Evolutionary conservation across 1,284 basidiomycete genomes (phyloP), one percentile per base, ranked within the genome.

Genomic region (Vanrija sp.): DNA sequence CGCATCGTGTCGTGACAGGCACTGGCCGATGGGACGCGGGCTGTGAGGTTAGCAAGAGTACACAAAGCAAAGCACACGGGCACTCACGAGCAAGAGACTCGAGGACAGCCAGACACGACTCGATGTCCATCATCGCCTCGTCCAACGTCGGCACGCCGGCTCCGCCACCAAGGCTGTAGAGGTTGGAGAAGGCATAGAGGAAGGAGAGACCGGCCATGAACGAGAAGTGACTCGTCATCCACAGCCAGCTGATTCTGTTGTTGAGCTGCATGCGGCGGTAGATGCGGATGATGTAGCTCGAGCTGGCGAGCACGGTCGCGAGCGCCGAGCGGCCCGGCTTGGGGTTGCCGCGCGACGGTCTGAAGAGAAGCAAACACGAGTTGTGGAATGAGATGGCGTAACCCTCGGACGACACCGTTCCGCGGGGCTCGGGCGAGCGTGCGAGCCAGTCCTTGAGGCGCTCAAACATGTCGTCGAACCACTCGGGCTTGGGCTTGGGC

Each of bases 311-410:
- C 10, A 76, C 74, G 0, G 73, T 73, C 31, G 72, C 67, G 3
- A 77, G 63, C 3, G 75, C 72, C 10, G 67, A 64, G 41, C 71
- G 62, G 8, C 68, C 69, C 0, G 76, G 76, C 46, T 75, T 63
- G 25, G 75, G 73, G 60, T 72, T 75, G 2, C 75, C 76, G 6
- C 73, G 72, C 7, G 73, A 75, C 4, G 76, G 76, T 44, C 76
- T 59, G 66, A 72, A 77, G 4, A 77, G 65, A 16, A 77, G 57
- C 7, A 77, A 56, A n/a, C 69, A 71, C 22, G 73, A 73, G 57
- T 77, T 77, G 58, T 77, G 76, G 62, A 77, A 77, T 38, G 68
- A 68, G 45, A 77, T 74, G 1, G 75, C 75, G 57, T 71, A 77
- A 12, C 73, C 75, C 54, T 76, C 76, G 0, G 69, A 66, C 9